These are phyloP conservation scores for Platanus orientalis DNA, from an alignment of 164 flowering plant genomes.

Conservation along the genomic window DNA sequence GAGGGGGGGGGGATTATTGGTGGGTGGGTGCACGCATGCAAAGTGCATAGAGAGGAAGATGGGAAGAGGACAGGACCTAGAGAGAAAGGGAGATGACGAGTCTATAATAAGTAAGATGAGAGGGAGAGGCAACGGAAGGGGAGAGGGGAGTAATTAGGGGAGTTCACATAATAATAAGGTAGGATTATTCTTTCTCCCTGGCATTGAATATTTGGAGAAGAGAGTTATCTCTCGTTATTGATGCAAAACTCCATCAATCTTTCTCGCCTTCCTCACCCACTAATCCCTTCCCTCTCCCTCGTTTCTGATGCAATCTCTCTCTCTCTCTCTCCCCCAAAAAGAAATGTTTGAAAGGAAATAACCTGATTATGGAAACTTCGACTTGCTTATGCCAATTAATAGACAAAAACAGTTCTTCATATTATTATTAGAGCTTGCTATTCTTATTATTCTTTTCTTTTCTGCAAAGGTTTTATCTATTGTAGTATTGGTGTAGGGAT, in stretches of 20 bases:
- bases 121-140: slow-evolving; percentile 4
- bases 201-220: slow-evolving; percentile 14
- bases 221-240: slow-evolving; percentile 17
- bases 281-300: slow-evolving; percentile 7
- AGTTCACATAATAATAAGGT: background rate
- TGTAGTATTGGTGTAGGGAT: no score
- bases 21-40: slow-evolving; percentile 20
- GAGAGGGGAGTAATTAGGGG: background rate
- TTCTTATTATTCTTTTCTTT: no score
- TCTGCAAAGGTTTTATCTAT: no score
- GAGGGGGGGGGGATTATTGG: slow-evolving; percentile 9
- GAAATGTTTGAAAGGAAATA: no score
- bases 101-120: slow-evolving; percentile 1
- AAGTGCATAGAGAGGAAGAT: slow-evolving; percentile 3
- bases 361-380: no score
- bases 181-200: slow-evolving; percentile 10
- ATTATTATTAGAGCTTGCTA: no score
- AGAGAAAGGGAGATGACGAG: background rate
- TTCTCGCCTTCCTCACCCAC: slow-evolving; percentile 27
- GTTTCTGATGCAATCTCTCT: slow-evolving; percentile 9
- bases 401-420: no score
- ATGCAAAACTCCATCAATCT: slow-evolving; percentile 19
- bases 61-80: background rate
- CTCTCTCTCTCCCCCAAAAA: background rate
- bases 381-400: no score